Conservation (phyloP, 805 yeast species). For the Jamesozyma hellenica region DNA sequence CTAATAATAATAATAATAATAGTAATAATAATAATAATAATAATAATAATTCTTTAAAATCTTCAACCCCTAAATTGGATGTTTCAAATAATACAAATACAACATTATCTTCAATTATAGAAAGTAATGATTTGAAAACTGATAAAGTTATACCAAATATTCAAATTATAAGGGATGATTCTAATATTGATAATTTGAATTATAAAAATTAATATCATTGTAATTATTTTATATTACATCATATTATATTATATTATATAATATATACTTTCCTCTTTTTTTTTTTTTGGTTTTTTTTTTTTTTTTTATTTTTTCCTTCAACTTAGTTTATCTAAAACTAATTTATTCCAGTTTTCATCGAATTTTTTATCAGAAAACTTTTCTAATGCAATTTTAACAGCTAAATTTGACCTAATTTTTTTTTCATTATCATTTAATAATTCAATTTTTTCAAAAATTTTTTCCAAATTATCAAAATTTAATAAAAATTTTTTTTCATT, state of each 20-base stretch:
- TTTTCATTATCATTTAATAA: conserved; percentile 32
- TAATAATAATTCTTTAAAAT: conserved; percentile 1
- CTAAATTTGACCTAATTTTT: conserved; percentile 37
- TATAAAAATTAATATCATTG: too few species aligned
- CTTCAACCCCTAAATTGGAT: conserved; percentile 9
- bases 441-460: conserved; percentile 38
- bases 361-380: conserved; percentile 58
- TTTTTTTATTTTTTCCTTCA: too few species aligned
- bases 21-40: background rate
- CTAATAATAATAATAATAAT: background rate
- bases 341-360: conserved; percentile 41
- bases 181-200: too few species aligned
- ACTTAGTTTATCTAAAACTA: conserved; percentile 10
- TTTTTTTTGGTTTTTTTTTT: too few species aligned
- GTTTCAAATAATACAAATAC: conserved; percentile 11
- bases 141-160: conserved; percentile 10
- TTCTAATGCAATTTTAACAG: conserved; percentile 34
- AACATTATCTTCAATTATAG: conserved; percentile 19
- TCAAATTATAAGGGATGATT: too few species aligned
- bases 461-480: conserved; percentile 31
- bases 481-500: conserved; percentile 14
- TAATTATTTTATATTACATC: too few species aligned
- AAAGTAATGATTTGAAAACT: conserved; percentile 15
- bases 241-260: too few species aligned
- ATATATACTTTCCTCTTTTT: too few species aligned